Base-by-base conservation (phyloP, 1,139 yeast genomes). In the Saccharomycopsis hybrid region DNA sequence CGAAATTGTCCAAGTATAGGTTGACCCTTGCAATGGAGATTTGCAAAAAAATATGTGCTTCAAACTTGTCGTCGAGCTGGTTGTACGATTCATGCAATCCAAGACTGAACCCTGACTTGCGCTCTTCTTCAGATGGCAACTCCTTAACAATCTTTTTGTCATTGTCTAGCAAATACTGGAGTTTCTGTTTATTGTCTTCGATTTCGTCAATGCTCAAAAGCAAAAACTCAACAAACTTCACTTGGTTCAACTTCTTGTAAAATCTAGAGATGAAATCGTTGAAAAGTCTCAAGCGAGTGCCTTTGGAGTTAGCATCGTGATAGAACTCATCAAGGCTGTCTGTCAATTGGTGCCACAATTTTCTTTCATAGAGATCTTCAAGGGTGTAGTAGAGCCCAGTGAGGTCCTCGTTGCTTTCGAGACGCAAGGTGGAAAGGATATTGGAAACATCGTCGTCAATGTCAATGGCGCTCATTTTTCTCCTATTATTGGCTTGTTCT, bases 301-400 rank as follows among this genome's bases (percentile, higher is more conserved):
- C 71, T 45, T 66, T 69, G 27, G 82, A 74, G 44, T 69, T 72
- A 32, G 76, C 75, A 52, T 73, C 72, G 46, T 67, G 69, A 65
- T 82, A 87, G 58, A 86, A 76, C 55, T 75, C 77, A 47, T 76
- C 77, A 55, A 92, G 72, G 13, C 79, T 68, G 55, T 78, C 77
- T 2, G 97, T 87, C 62, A 92, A 76, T 69, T 87, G 95, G 61
- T 77, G 82, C 83, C 84, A 79, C 55, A 78, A 74, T 71, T 87
- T 88, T 59, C 96, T 76, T 64, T 90, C 97, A 69, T 88, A 86
- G 56, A 73, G 73, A 60, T 89, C 96, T 63, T 90, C 97, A 63
- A 92, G 77, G 52, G 83, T 80, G 62, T 82, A 83, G 59, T 85
- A 77, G 43, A 80, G 68, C 41, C 80, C 76, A n/a, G 78, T 74